These are phyloP conservation scores for Globisporangium carolinianum DNA, from an alignment of 352 stramenopile species.

Conservation along the genomic window DNA sequence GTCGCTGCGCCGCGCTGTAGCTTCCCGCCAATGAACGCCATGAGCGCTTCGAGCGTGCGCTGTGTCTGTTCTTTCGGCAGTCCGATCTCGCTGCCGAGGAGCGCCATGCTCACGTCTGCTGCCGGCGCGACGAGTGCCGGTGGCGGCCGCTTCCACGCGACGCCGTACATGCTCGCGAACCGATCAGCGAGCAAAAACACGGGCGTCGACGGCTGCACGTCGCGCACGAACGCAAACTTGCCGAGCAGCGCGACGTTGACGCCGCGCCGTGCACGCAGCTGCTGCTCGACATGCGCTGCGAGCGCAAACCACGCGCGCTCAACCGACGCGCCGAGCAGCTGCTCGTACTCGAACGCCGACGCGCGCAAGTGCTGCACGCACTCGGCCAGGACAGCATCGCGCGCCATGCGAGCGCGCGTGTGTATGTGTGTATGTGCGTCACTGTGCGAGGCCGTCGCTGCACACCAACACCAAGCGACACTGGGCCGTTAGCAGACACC, in stretches of 20 bases:
- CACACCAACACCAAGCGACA: too few species aligned
- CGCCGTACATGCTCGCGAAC: slow-evolving; percentile 31
- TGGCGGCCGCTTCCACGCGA: slow-evolving; percentile 32
- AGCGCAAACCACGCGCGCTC: slow-evolving; percentile 41
- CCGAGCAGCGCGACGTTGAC: slow-evolving; percentile 36
- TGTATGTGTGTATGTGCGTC: slow-evolving; percentile 5
- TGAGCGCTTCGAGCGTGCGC: slow-evolving; percentile 34
- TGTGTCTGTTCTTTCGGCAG: slow-evolving; percentile 34
- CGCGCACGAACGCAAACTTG: slow-evolving; percentile 54
- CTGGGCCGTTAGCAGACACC: too few species aligned
- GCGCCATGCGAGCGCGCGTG: slow-evolving; percentile 1
- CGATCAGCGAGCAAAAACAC: slow-evolving; percentile 51
- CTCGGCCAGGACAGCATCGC: slow-evolving; percentile 25
- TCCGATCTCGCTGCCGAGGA: slow-evolving; percentile 29
- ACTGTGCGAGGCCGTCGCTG: too few species aligned
- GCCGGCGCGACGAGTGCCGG: slow-evolving; percentile 35
- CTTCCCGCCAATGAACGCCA: slow-evolving; percentile 34
- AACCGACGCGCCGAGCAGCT: slow-evolving; percentile 36
- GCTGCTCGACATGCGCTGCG: slow-evolving; percentile 22
- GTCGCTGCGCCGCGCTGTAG: slow-evolving; percentile 19
- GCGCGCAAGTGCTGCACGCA: slow-evolving; percentile 39
- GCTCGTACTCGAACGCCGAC: slow-evolving; percentile 56
- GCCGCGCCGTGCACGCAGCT: slow-evolving; percentile 30
- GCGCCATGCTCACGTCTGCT: slow-evolving; percentile 39
- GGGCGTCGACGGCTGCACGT: slow-evolving; percentile 18